Evolutionary conservation across 2,329 filamentous ascomycete genomes (phyloP).

Genomic region (Emericellopsis atlantica): DNA sequence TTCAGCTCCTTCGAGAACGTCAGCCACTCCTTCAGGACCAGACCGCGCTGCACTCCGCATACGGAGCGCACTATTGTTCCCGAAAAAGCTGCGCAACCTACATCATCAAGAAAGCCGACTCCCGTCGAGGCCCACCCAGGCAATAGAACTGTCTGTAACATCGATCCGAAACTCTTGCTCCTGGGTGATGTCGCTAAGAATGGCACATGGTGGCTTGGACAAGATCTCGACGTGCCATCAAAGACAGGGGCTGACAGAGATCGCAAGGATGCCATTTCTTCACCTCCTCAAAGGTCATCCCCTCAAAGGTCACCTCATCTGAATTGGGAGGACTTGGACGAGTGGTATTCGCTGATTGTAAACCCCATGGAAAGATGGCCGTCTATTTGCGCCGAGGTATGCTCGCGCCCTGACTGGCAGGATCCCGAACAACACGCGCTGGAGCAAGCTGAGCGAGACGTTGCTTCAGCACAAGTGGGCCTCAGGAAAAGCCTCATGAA

Average conservation of each 20-base stretch:
- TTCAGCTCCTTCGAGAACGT: conserved; percentile 60
- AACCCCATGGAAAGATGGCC: conserved; percentile 58
- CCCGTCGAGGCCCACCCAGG: neutral
- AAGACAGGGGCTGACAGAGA: conserved; percentile 2
- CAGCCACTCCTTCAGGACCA: conserved; percentile 18
- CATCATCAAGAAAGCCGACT: neutral
- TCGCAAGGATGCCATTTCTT: conserved; percentile 6
- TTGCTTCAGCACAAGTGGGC: conserved; percentile 51
- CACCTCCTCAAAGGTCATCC: conserved; percentile 4
- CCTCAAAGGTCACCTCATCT: conserved; percentile 46
- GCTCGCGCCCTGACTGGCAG: conserved; percentile 13
- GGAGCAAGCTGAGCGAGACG: conserved; percentile 30
- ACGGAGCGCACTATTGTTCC: neutral
- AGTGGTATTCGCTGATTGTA: conserved; percentile 63
- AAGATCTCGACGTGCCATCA: conserved; percentile 18
- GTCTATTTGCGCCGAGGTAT: conserved; percentile 26
- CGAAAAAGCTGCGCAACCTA: conserved; percentile 6
- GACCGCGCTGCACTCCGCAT: neutral
- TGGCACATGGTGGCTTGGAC: conserved; percentile 65
- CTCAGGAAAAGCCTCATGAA: conserved; percentile 61
- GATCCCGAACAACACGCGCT: conserved; percentile 21
- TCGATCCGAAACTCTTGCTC: conserved; percentile 64
- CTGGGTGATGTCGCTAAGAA: conserved; percentile 71
- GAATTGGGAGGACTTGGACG: conserved; percentile 57
- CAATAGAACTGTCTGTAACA: neutral